Evolutionary conservation across 2,329 filamentous ascomycete genomes (phyloP).

Genomic region (Pseudogymnoascus sp.): DNA sequence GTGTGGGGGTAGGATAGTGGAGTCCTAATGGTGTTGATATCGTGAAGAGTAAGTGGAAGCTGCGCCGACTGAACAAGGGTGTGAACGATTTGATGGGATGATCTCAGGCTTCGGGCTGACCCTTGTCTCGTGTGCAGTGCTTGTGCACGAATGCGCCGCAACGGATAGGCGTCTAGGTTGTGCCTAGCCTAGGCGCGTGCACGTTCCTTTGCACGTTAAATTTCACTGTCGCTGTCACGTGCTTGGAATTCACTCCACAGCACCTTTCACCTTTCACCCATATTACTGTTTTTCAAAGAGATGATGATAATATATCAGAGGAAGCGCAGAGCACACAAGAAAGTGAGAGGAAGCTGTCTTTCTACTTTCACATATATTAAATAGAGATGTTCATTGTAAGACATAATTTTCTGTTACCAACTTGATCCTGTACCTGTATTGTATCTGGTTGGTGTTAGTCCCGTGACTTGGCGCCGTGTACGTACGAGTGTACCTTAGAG

Average conservation of each 20-base stretch:
- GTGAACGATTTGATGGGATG: constrained; percentile 4
- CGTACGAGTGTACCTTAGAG: constrained; percentile 1
- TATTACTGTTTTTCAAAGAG: neutral
- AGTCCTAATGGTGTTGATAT: neutral
- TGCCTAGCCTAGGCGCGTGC: constrained; percentile 4
- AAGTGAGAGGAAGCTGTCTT: neutral
- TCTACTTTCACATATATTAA: neutral
- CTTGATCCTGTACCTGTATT: neutral
- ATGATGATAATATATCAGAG: neutral
- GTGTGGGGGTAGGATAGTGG: neutral
- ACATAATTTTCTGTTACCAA: neutral
- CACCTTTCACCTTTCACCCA: neutral
- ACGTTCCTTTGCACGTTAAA: neutral
- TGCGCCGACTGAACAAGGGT: constrained; percentile 6
- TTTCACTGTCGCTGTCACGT: neutral
- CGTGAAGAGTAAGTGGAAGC: neutral
- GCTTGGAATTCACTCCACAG: neutral
- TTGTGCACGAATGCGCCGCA: constrained; percentile 4
- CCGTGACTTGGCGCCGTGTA: constrained; percentile 7
- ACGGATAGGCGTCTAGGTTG: constrained; percentile 6
- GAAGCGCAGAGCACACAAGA: neutral
- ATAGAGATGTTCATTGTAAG: neutral
- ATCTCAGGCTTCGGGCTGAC: neutral
- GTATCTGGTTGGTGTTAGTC: neutral
- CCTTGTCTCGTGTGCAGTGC: constrained; percentile 2